Base-by-base conservation (phyloP, 2,329 filamentous ascomycete species). In the Penicillium verrucosum region DNA sequence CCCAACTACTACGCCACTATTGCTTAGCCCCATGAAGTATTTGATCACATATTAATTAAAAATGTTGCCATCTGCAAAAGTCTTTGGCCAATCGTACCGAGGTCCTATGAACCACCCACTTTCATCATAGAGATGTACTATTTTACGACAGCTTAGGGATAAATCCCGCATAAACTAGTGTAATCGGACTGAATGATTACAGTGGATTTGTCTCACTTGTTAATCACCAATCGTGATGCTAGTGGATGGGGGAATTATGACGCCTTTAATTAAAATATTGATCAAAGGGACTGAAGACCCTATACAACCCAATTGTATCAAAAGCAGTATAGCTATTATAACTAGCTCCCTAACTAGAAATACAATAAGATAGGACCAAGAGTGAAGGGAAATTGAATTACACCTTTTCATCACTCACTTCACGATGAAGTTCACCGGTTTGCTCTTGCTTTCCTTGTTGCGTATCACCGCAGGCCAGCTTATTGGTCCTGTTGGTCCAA, bases 401-500 rank as follows among this genome's bases (percentile, higher is more conserved):
- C 12, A 41, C n/a, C 1, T 41, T 23, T 14, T 25, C 38, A 16
- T 23, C 38, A 38, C n/a, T 23, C 38, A 38, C n/a, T 38, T 18
- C 36, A 41, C 21, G 21, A 41, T 41, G 38, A 41, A 5, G 18
- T 41, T 41, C 38, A 14, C 38, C 12, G 2, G 21, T 41, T 41
- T 25, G 12, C 21, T 41, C n/a, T 21, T 44, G 6, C 30, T 43
- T 2, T 21, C 40, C 3, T 27, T 51, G n/a, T 43, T 43, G 40
- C 14, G 49, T n/a, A 51, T 51, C 14, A 18, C 51, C 18, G 42
- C 25, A 2, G 41, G 51, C n/a, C 59, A 61, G 21, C 54, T 61
- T 1, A 59, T 57, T 37, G 59, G 59, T 10, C 51, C 59, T 1
- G 59, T 61, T 9, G 59, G 59, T 21, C 57, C 59, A 12, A 57